Evolutionary conservation across 2,329 filamentous ascomycete species (phyloP).

Genomic region (Setomelanomma holmii): DNA sequence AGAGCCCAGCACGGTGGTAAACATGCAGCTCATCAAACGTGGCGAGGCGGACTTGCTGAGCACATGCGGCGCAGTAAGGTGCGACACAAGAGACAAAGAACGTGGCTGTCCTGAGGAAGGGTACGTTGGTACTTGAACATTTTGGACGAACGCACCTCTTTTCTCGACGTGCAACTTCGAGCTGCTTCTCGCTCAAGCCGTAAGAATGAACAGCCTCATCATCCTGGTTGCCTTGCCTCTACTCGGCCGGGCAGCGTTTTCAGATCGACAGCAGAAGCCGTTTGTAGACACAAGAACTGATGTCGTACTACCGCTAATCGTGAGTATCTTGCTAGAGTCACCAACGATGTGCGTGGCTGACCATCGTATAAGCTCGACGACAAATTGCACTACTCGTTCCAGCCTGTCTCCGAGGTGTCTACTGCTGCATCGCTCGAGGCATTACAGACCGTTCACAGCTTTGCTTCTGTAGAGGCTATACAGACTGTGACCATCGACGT

Average conservation of each 20-base stretch:
- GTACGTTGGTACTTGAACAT: neutral
- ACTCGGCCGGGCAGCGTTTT: neutral
- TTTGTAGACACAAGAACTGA: neutral
- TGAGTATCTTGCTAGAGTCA: neutral
- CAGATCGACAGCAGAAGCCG: neutral
- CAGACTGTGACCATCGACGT: slow-evolving; percentile 6
- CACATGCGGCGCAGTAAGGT: neutral
- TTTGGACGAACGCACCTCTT: neutral
- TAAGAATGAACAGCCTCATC: neutral
- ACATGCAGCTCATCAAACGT: neutral
- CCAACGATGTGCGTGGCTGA: neutral
- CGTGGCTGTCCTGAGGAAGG: neutral
- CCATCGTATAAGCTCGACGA: slow-evolving; percentile 6
- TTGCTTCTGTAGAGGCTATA: neutral
- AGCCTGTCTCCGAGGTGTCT: neutral
- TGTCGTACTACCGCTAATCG: slow-evolving; percentile 1
- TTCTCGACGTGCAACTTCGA: neutral
- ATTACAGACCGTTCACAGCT: slow-evolving; percentile 5
- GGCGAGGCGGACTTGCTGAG: neutral
- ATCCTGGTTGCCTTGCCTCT: neutral
- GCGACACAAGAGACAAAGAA: neutral
- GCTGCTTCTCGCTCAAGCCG: neutral
- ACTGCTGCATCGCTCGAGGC: neutral
- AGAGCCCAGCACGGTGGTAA: neutral
- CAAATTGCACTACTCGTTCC: slow-evolving; percentile 9